Percentiles rank a stretch among this genome's conserved stretches.
These are phyloP conservation scores for Claviceps fusiformis DNA, from an alignment of 2,329 filamentous ascomycete genomes.

Conservation along the genomic window DNA sequence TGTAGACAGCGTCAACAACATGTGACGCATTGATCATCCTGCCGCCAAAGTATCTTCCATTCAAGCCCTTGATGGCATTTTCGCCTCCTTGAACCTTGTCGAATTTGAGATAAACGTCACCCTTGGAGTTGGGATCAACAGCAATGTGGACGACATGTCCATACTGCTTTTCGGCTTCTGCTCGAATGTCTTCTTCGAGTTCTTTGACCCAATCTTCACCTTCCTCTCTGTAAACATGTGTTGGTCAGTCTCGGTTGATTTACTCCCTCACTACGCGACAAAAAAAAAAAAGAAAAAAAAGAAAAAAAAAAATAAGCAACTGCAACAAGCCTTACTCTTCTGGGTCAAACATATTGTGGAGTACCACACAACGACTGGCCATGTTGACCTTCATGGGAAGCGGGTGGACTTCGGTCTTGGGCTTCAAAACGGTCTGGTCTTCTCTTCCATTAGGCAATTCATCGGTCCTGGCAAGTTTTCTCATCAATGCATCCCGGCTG, in stretches of 20 bases:
- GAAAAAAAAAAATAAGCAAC: constrained; percentile 13
- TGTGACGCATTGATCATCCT: constrained; percentile 86
- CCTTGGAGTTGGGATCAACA: constrained; percentile 82
- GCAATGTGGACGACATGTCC: constrained; percentile 95
- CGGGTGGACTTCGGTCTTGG: constrained; percentile 66
- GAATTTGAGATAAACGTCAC: constrained; percentile 98
- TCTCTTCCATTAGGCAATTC: constrained; percentile 54
- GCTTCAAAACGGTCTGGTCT: constrained; percentile 60
- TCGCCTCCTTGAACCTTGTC: constrained; percentile 89
- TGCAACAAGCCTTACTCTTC: too few species aligned
- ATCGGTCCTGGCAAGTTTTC: constrained; percentile 92
- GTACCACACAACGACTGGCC: constrained; percentile 83
- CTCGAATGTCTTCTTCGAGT: constrained; percentile 82
- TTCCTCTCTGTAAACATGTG: constrained; percentile 49
- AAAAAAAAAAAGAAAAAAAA: background rate
- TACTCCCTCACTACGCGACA: background rate
- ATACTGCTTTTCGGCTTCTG: constrained; percentile 90
- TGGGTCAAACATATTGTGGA: constrained; percentile 92
- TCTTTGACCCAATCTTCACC: constrained; percentile 84
- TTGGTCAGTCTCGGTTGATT: background rate
- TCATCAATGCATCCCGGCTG: constrained; percentile 96
- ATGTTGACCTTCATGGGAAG: constrained; percentile 78
- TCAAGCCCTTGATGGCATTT: constrained; percentile 94
- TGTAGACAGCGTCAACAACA: constrained; percentile 97
- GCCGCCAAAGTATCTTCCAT: constrained; percentile 90